These are phyloP conservation scores for Cucumis melo DNA, from an alignment of 306 rosid genomes.

Conservation along the genomic window DNA sequence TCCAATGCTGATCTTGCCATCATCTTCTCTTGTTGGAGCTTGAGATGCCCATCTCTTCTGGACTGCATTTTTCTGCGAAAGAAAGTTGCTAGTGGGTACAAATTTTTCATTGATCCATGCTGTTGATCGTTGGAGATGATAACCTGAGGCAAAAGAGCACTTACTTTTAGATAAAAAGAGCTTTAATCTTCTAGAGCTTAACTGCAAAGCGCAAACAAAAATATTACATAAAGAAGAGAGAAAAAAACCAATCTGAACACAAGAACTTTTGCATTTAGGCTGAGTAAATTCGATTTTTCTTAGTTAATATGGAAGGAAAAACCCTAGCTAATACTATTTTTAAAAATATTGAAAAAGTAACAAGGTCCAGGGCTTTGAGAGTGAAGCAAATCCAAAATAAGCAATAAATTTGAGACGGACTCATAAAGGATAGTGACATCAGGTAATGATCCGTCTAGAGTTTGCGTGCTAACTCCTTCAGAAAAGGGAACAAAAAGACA, in stretches of 20 bases:
- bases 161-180: neutral
- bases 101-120: constrained; percentile 12
- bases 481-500: neutral
- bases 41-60: constrained; percentile 73
- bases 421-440: neutral
- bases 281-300: too few relatives aligned
- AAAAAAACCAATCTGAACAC: too few relatives aligned
- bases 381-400: neutral
- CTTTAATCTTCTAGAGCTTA: too few relatives aligned
- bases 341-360: too few relatives aligned
- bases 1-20: constrained; percentile 75
- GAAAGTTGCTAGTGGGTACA: constrained; percentile 11
- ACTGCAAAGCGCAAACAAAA: too few relatives aligned
- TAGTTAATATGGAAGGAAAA: too few relatives aligned
- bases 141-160: constrained; percentile 32
- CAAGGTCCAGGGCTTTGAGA: too few relatives aligned
- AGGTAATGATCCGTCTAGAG: neutral
- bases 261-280: too few relatives aligned
- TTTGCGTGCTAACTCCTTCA: neutral
- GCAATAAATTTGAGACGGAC: neutral
- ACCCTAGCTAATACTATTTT: too few relatives aligned
- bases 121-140: constrained; percentile 27
- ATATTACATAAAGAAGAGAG: too few relatives aligned
- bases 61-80: constrained; percentile 13
- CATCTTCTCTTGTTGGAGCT: constrained; percentile 38